Percentiles rank a stretch among this genome's conserved stretches.
Evolutionary conservation across 306 rosid species (phyloP).

Genomic region (Acacia confusa): DNA sequence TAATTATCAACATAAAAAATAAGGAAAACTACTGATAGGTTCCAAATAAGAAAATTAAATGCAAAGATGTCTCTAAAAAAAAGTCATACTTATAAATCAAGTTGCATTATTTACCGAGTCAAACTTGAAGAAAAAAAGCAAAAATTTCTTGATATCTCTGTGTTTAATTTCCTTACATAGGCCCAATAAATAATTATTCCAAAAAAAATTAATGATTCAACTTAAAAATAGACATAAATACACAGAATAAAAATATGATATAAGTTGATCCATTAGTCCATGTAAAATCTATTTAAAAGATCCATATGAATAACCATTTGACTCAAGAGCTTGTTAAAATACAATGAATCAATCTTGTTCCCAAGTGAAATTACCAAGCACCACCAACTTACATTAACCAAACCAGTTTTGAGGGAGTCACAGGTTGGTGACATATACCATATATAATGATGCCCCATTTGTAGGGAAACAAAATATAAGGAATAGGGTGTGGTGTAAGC

Average conservation of each 20-base stretch:
- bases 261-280: neutral
- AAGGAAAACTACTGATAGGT: neutral
- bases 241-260: too few relatives aligned
- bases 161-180: neutral
- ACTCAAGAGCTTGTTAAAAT: neutral
- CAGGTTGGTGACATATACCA: neutral
- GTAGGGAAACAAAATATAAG: neutral
- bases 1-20: neutral
- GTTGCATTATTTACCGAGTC: neutral
- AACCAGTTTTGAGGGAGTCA: neutral
- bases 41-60: too few relatives aligned
- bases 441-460: neutral
- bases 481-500: neutral
- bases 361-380: neutral
- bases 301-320: neutral
- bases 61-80: neutral
- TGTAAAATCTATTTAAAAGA: too few relatives aligned
- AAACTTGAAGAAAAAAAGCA: too few relatives aligned
- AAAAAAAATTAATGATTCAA: too few relatives aligned
- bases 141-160: neutral
- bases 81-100: neutral
- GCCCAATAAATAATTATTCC: neutral
- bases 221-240: too few relatives aligned
- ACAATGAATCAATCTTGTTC: neutral
- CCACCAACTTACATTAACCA: neutral